Conservation (phyloP, 1,284 basidiomycete species). For the Wolfiporia cocos region DNA sequence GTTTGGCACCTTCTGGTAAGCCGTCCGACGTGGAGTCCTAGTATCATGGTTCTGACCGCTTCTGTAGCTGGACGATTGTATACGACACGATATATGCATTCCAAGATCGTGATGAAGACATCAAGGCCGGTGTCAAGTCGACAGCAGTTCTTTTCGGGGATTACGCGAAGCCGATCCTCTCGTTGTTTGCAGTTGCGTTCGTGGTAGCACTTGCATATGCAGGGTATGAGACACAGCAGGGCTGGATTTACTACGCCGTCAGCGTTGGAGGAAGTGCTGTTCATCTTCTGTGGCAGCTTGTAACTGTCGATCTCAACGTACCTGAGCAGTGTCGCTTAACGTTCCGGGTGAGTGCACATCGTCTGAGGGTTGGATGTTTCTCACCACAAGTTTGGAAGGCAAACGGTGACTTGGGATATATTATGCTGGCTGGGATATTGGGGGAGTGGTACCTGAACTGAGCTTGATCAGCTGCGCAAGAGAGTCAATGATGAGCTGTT, state of each 20-base stretch:
- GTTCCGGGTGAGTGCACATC: not conserved
- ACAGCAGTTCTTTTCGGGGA: constrained; percentile 51
- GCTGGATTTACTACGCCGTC: constrained; percentile 44
- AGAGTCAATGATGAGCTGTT: too few relatives aligned
- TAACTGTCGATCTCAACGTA: not conserved
- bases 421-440: constrained; percentile 7
- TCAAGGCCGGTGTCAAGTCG: constrained; percentile 47
- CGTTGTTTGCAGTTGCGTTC: constrained; percentile 44
- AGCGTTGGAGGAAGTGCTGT: constrained; percentile 43
- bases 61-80: constrained; percentile 57
- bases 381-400: constrained; percentile 4
- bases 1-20: constrained; percentile 34
- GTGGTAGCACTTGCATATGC: constrained; percentile 40
- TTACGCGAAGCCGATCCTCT: constrained; percentile 49
- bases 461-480: too few relatives aligned
- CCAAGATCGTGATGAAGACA: constrained; percentile 48
- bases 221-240: constrained; percentile 44
- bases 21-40: constrained; percentile 12
- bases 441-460: not conserved
- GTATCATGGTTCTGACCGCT: constrained; percentile 11
- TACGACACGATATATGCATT: constrained; percentile 64
- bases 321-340: constrained; percentile 15
- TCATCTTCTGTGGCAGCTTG: constrained; percentile 56
- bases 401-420: constrained; percentile 7
- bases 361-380: too few relatives aligned